These are phyloP conservation scores for Puccinia polysora DNA, from an alignment of 1,284 basidiomycete species.

Conservation along the genomic window DNA sequence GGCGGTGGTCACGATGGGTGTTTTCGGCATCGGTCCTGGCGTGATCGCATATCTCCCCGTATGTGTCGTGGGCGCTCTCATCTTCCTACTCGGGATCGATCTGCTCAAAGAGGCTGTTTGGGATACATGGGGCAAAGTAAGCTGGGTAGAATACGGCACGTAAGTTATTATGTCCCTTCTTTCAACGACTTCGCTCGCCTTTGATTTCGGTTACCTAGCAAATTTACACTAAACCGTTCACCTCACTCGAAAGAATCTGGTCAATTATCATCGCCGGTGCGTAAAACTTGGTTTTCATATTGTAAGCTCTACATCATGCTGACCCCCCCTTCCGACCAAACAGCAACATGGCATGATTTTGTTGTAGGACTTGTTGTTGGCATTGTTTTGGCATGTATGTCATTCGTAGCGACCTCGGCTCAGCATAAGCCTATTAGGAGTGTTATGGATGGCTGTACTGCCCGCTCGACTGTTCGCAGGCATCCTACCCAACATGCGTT, in stretches of 20 bases:
- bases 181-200: neutral
- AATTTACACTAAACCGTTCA: too few relatives aligned
- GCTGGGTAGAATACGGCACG: slow-evolving; percentile 46
- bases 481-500: slow-evolving; percentile 79
- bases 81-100: slow-evolving; percentile 91
- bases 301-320: neutral
- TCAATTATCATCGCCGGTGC: slow-evolving; percentile 62
- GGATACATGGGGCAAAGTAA: slow-evolving; percentile 84
- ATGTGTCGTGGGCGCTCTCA: slow-evolving; percentile 66
- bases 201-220: neutral
- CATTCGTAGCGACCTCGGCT: slow-evolving; percentile 93
- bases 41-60: slow-evolving; percentile 76
- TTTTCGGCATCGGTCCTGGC: slow-evolving; percentile 76
- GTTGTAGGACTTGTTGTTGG: slow-evolving; percentile 90
- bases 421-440: slow-evolving; percentile 74
- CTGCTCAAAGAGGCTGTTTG: slow-evolving; percentile 85
- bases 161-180: neutral
- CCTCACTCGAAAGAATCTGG: slow-evolving; percentile 55
- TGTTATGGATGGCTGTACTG: slow-evolving; percentile 50
- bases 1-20: slow-evolving; percentile 66
- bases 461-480: slow-evolving; percentile 79
- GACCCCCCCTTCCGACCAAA: neutral
- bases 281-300: slow-evolving; percentile 45
- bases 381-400: slow-evolving; percentile 80
- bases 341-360: slow-evolving; percentile 58